Conservation (phyloP, 805 yeast genomes). For the Metschnikowia continentalis region DNA sequence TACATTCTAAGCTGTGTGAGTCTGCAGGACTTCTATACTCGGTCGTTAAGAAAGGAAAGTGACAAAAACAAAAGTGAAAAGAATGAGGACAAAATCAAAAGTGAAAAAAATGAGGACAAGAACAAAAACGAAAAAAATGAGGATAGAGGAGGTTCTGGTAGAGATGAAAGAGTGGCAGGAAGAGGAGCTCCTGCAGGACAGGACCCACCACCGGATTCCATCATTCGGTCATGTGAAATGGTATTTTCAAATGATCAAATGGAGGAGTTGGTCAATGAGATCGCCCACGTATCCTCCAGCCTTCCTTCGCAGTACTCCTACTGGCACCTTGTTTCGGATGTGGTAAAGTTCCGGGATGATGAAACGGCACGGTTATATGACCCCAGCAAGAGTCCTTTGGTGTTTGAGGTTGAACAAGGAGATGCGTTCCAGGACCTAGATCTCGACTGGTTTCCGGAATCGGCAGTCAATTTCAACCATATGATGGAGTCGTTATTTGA, state of each 20-base stretch:
- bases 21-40: constrained; percentile 12
- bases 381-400: constrained; percentile 7
- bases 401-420: constrained; percentile 3
- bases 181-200: neutral
- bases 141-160: too few species aligned
- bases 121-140: too few species aligned
- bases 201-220: neutral
- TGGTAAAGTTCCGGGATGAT: constrained; percentile 8
- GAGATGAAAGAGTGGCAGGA: neutral
- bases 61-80: too few species aligned
- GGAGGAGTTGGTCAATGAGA: neutral
- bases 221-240: neutral
- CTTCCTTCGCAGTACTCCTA: neutral
- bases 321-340: constrained; percentile 10
- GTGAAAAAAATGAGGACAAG: neutral
- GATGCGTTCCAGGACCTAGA: neutral
- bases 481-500: constrained; percentile 14
- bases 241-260: neutral
- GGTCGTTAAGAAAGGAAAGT: neutral
- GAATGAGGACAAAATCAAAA: too few species aligned
- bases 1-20: constrained; percentile 11
- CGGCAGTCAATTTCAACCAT: constrained; percentile 4
- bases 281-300: neutral
- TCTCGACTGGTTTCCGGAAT: constrained; percentile 8
- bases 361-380: constrained; percentile 3